These are phyloP conservation scores for Parachaetomium inaequale DNA, from an alignment of 495 filamentous ascomycete species.

Conservation along the genomic window DNA sequence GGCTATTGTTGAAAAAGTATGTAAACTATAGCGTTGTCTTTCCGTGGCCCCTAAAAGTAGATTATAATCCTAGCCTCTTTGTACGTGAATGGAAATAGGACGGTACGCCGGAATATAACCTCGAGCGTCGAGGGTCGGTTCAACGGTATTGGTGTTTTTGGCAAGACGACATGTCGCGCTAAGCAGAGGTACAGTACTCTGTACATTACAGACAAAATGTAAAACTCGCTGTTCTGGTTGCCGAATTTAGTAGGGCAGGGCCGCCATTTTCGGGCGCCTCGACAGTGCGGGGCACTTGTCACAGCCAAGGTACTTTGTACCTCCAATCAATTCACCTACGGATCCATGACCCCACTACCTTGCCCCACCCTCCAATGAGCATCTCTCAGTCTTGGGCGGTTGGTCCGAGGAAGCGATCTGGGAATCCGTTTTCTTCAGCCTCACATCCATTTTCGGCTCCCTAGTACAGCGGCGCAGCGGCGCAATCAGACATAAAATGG, in stretches of 20 bases:
- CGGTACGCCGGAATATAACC: no score
- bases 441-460: slow-evolving; percentile 13
- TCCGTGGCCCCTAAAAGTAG: no score
- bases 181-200: no score
- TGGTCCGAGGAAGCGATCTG: slow-evolving; percentile 1
- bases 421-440: no score
- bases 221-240: slow-evolving; percentile 12
- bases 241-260: slow-evolving; percentile 19
- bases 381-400: neutral
- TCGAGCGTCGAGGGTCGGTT: no score
- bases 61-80: no score
- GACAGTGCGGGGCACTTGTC: slow-evolving; percentile 13
- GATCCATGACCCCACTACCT: neutral
- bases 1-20: no score
- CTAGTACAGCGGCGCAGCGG: neutral
- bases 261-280: slow-evolving; percentile 14
- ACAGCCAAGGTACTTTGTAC: slow-evolving; percentile 14
- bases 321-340: neutral
- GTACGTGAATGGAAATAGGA: no score
- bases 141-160: no score
- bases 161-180: no score
- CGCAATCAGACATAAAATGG: slow-evolving; percentile 7
- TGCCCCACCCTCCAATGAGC: slow-evolving; percentile 1
- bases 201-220: no score
- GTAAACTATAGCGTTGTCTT: no score